phyloP scores from a whole-genome alignment of 768 basidiomycete species.

The Chlorophyllum brunneum region DNA sequence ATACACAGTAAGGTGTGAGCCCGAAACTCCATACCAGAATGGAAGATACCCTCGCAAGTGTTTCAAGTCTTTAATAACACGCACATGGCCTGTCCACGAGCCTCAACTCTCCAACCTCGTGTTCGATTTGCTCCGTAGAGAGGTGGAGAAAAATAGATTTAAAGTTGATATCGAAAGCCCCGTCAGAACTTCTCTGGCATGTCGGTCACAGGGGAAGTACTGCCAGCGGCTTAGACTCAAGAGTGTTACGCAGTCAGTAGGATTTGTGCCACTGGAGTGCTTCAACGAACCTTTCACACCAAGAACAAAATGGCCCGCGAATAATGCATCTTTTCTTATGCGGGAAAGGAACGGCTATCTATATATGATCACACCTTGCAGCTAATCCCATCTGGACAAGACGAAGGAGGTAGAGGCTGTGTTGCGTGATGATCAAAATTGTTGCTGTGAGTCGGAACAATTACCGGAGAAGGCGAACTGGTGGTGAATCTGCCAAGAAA shows the following conservation, averaged over 20 bases:
- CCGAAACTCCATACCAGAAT: slow-evolving; percentile 4
- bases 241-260: background rate
- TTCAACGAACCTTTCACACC: background rate
- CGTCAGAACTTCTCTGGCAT: background rate
- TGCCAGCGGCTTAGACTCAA: background rate
- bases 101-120: slow-evolving; percentile 10
- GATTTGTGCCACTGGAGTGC: background rate
- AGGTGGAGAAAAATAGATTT: background rate
- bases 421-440: slow-evolving; percentile 9
- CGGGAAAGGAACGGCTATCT: slow-evolving; percentile 5
- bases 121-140: slow-evolving; percentile 9
- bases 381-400: slow-evolving; percentile 9
- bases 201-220: background rate
- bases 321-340: slow-evolving; percentile 3
- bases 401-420: slow-evolving; percentile 2
- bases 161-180: background rate
- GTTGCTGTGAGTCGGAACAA: slow-evolving; percentile 12
- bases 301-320: background rate
- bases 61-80: slow-evolving; percentile 13
- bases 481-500: slow-evolving; percentile 10
- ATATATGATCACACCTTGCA: slow-evolving; percentile 7
- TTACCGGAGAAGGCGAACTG: slow-evolving; percentile 5
- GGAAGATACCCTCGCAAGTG: slow-evolving; percentile 9
- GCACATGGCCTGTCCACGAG: slow-evolving; percentile 12
- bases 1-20: background rate